phyloP scores from a whole-genome alignment of 1,284 basidiomycete genomes.

The Mycena sp. region DNA sequence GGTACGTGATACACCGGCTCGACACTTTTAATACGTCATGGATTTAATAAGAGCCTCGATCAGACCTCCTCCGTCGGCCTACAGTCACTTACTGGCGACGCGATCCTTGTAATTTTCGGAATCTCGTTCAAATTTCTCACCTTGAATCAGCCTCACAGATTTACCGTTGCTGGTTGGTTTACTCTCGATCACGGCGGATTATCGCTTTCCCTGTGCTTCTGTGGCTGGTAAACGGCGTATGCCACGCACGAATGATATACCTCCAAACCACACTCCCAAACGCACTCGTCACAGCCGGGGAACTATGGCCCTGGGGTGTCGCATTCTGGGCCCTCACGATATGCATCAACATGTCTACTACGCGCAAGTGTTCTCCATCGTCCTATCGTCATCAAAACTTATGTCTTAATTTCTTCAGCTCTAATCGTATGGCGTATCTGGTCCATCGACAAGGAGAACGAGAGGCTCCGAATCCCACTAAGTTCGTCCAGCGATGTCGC shows the following conservation, averaged over 20 bases:
- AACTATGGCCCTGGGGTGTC: background rate
- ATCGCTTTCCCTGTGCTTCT: slow-evolving; percentile 9
- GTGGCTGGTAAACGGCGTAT: slow-evolving; percentile 17
- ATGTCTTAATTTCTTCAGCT: background rate
- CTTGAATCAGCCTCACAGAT: background rate
- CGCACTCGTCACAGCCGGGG: background rate
- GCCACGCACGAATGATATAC: background rate
- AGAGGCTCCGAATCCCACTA: background rate
- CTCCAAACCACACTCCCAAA: background rate
- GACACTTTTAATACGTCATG: background rate
- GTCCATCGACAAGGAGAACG: slow-evolving; percentile 14
- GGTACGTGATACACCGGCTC: background rate
- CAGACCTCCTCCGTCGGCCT: slow-evolving; percentile 7
- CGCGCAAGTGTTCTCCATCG: background rate
- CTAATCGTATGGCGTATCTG: slow-evolving; percentile 28
- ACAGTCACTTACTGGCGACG: slow-evolving; percentile 22
- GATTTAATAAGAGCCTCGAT: background rate
- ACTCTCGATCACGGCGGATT: background rate
- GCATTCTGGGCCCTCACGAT: slow-evolving; percentile 13
- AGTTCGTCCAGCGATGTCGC: background rate
- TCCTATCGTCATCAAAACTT: background rate
- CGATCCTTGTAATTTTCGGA: slow-evolving; percentile 9
- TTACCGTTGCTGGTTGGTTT: slow-evolving; percentile 25
- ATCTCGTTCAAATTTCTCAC: background rate
- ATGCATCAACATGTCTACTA: slow-evolving; percentile 7